A percentile compares a stretch with the other conserved stretches of the same genome.
These are phyloP conservation scores for Usnea hakonensis DNA, from an alignment of 495 filamentous ascomycete species.

Conservation along the genomic window DNA sequence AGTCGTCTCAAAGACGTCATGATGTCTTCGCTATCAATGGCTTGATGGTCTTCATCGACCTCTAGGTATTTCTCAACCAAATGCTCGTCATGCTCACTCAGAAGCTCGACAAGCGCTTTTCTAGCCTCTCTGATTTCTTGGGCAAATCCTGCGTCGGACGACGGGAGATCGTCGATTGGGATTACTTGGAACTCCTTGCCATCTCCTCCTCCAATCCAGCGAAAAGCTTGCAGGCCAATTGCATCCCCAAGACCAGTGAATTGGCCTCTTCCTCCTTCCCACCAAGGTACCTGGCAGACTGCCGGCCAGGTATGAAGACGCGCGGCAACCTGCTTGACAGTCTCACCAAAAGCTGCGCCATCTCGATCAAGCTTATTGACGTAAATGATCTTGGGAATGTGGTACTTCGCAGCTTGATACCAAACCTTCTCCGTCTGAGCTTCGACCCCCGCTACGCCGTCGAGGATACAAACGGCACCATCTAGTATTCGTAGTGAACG, in stretches of 20 bases:
- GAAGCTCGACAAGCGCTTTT: slow-evolving; percentile 65
- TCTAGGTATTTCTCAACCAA: slow-evolving; percentile 81
- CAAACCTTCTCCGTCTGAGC: slow-evolving; percentile 98
- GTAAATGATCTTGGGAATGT: slow-evolving; percentile 79
- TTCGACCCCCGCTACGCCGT: slow-evolving; percentile 94
- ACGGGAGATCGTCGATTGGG: slow-evolving; percentile 43
- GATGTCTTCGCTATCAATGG: slow-evolving; percentile 57
- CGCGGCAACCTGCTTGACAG: slow-evolving; percentile 74
- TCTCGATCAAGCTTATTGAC: slow-evolving; percentile 96
- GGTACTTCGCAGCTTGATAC: slow-evolving; percentile 76
- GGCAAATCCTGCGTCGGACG: slow-evolving; percentile 47
- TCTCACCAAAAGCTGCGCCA: slow-evolving; percentile 81
- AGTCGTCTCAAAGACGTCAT: slow-evolving; percentile 65
- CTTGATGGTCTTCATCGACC: slow-evolving; percentile 59
- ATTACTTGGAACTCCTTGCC: slow-evolving; percentile 53
- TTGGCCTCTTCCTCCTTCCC: slow-evolving; percentile 60
- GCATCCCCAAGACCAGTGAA: slow-evolving; percentile 81
- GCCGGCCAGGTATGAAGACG: slow-evolving; percentile 78
- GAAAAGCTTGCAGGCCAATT: slow-evolving; percentile 49
- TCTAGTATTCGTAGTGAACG: slow-evolving; percentile 89
- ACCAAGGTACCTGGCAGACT: slow-evolving; percentile 94
- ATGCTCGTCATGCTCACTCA: slow-evolving; percentile 79
- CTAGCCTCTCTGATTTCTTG: slow-evolving; percentile 72
- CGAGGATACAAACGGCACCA: slow-evolving; percentile 90
- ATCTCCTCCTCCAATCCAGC: slow-evolving; percentile 55